phyloP scores from a whole-genome alignment of 257 asterid species.

The Gynochthodes officinalis region DNA sequence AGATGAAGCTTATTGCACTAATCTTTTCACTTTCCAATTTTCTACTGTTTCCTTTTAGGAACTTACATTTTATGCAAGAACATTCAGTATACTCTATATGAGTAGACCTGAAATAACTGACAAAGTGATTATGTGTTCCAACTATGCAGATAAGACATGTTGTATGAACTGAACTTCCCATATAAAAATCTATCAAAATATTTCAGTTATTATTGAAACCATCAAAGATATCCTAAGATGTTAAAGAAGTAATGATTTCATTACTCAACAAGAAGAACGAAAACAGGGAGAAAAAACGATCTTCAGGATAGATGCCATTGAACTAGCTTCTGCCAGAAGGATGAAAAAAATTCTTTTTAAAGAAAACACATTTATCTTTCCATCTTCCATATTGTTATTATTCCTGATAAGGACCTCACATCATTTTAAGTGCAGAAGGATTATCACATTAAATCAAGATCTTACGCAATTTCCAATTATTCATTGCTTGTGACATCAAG shows the following conservation, averaged over 20 bases:
- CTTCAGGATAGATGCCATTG: not conserved
- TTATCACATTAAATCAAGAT: not conserved
- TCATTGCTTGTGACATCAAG: not conserved
- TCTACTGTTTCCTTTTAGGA: not conserved
- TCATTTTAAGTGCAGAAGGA: no score
- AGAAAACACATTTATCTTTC: not conserved
- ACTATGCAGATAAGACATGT: not conserved
- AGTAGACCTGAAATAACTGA: not conserved
- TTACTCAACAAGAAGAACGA: not conserved
- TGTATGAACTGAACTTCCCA: not conserved
- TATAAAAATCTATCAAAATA: not conserved
- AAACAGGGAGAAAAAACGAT: not conserved
- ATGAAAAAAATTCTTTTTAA: not conserved
- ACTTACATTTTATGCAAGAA: not conserved
- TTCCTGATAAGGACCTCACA: not conserved
- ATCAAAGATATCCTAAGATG: no score
- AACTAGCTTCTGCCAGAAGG: not conserved
- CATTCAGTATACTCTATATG: no score
- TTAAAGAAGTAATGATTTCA: not conserved
- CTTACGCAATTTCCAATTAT: not conserved
- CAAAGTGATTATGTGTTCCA: not conserved
- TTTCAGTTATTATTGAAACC: not conserved
- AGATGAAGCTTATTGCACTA: not conserved
- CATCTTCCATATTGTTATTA: not conserved
- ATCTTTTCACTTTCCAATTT: not conserved